phyloP scores from a whole-genome alignment of 2,329 filamentous ascomycete genomes.

The Gremmenia infestans region DNA sequence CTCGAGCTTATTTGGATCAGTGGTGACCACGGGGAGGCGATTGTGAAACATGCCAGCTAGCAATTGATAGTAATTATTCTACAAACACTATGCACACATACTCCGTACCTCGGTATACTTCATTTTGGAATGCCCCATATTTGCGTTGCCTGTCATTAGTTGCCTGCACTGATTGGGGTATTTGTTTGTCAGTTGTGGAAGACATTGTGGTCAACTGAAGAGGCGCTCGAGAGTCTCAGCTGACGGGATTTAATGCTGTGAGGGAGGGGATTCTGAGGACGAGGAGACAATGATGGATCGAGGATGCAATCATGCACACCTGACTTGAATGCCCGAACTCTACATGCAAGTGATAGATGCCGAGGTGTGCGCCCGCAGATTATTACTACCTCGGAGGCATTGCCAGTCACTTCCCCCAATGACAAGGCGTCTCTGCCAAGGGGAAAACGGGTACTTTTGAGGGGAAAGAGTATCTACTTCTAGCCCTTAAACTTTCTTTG shows the following conservation, averaged over 20 bases:
- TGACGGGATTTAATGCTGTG: no score
- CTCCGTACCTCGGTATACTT: slow-evolving; percentile 22
- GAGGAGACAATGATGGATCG: background rate
- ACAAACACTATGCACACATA: background rate
- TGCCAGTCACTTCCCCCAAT: no score
- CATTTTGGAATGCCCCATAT: slow-evolving; percentile 25
- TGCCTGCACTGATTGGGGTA: slow-evolving; percentile 16
- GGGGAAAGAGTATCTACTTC: no score
- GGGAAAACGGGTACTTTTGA: no score
- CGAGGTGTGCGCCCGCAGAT: no score
- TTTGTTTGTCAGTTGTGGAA: slow-evolving; percentile 16
- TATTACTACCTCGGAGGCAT: no score
- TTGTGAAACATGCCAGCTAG: slow-evolving; percentile 44
- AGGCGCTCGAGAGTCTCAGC: no score
- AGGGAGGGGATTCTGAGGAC: background rate
- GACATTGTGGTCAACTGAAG: slow-evolving; percentile 7
- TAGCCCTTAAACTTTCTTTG: no score
- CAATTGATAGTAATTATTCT: background rate
- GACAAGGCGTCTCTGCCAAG: no score
- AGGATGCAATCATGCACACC: no score
- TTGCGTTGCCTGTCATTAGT: slow-evolving; percentile 8
- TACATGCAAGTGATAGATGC: no score
- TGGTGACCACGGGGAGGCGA: slow-evolving; percentile 48
- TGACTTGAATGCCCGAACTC: no score
- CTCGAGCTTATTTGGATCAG: slow-evolving; percentile 53